Evolutionary conservation across 169 alveolate species (phyloP), one percentile per base, ranked within the genome.

Genomic region (Hammondia hammondi): DNA sequence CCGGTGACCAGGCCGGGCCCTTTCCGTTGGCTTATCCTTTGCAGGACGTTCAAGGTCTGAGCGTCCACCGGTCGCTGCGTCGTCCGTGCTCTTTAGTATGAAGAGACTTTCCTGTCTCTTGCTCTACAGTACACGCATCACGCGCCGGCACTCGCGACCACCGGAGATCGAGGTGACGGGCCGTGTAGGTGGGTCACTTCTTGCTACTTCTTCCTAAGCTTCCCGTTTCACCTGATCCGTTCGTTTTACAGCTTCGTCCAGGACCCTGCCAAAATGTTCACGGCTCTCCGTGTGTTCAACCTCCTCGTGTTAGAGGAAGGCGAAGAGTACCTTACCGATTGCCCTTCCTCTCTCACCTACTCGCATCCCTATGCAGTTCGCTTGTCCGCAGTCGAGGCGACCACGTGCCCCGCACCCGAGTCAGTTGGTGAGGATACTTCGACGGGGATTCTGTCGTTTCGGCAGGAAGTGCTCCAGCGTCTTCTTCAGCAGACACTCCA

Each of bases 231-330:
- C 5, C 85, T 39, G 48, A 12, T 14, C 56, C 21, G 27, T 77
- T 43, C 48, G 43, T 77, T 32, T 27, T 77, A 1, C 43, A 46
- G 39, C 43, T 21, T 87, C 52, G 3, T 19, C 92, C 24, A 45
- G 56, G 39, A 37, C 56, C 21, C 48, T 52, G n/a, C 46, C 39
- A 90, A 35, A 35, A 71, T 73, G 73, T 90, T 73, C 4, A 77
- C 67, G 32, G 82, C 81, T 2, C 56, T 32, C 19, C 88, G 94
- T 35, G 94, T 91, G 70, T 91, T 91, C 82, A 91, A 91, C 70
- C 81, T 84, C 67, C 94, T 91, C 27, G 85, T 91, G 52, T 84
- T 91, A 45, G 94, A 91, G 90, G 94, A 91, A 71, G 94, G 94
- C 24, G 94, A 91, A 39, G 94, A 91, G 81, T 91, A 91, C n/a